Evolutionary conservation across 2,329 filamentous ascomycete species (phyloP), one percentile per base, ranked within the genome.

Genomic region (Aspergillus sp.): DNA sequence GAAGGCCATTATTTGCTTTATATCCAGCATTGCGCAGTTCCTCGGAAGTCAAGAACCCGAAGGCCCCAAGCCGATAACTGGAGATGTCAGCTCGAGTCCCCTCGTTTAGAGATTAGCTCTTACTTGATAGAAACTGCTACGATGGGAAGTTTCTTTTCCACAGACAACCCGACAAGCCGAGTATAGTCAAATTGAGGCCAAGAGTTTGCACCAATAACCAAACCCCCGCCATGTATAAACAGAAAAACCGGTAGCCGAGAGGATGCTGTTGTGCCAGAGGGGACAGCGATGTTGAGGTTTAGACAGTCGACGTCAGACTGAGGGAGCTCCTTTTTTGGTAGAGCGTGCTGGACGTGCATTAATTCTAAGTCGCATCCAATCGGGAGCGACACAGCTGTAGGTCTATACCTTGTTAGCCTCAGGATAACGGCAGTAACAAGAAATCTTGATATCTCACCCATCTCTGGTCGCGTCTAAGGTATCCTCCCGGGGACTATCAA

Each of bases 141-240:
- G 3, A 83, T 72, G 0, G 82, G 81, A 27, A 75, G 71, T 0
- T 73, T 76, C 17, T 74, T 73, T 13, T 77, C 73, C 0, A 69
- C 66, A 0, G 79, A 79, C 5, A 81, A 62, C 59, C 75, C 74
- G 4, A 83, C 79, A 5, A 85, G 59, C 1, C 75, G 67, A 5
- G 69, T 68, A 19, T 78, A 68, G 59, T 83, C 78, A 61, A 80
- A 82, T 39, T 83, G 79, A 1, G 82, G 82, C 74, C 80, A 84
- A 44, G 76, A 82, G 42, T 77, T 80, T 3, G 79, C 79, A 3
- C 82, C 82, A 3, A 79, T 73, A 3, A 70, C 68, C 49, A 82
- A 79, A 0, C 79, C 82, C 11, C 82, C 82, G 0, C 82, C 82
- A 58, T 84, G 81, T 4, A 85, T 75, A 60, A 82, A 83, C 2